Percentiles rank a stretch among this genome's conserved stretches.
phyloP scores from a whole-genome alignment of 2,329 filamentous ascomycete genomes.

The Alternaria atra region DNA sequence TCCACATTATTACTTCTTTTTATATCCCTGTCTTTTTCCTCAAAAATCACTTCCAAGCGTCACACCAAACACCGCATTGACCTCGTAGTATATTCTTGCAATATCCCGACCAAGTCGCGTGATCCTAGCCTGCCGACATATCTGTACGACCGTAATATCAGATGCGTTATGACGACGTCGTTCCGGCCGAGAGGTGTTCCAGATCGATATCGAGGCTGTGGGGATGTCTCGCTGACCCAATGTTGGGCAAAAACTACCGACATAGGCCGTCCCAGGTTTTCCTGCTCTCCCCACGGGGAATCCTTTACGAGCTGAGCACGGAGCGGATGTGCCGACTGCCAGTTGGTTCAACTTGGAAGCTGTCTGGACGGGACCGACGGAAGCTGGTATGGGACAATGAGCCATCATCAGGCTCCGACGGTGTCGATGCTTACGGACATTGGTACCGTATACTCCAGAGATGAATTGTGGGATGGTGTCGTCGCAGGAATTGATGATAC shows the following conservation, averaged over 20 bases:
- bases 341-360: slow-evolving; percentile 6
- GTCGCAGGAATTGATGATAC: slow-evolving; percentile 15
- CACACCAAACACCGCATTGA: slow-evolving; percentile 13
- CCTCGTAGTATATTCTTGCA: slow-evolving; percentile 20
- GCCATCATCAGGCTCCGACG: slow-evolving; percentile 15
- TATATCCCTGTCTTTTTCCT: slow-evolving; percentile 19
- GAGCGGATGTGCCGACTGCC: slow-evolving; percentile 9
- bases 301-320: slow-evolving; percentile 15
- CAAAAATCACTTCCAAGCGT: slow-evolving; percentile 12
- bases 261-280: slow-evolving; percentile 9
- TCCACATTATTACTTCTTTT: slow-evolving; percentile 14
- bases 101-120: slow-evolving; percentile 17
- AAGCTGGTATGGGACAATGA: slow-evolving; percentile 10
- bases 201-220: slow-evolving; percentile 12
- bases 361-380: slow-evolving; percentile 17
- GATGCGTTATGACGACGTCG: slow-evolving; percentile 15
- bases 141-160: slow-evolving; percentile 13
- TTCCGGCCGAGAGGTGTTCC: slow-evolving; percentile 4
- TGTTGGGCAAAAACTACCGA: slow-evolving; percentile 22
- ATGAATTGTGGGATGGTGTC: slow-evolving; percentile 16
- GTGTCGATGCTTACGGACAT: slow-evolving; percentile 15
- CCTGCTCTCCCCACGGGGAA: slow-evolving; percentile 17
- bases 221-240: slow-evolving; percentile 11
- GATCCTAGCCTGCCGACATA: slow-evolving; percentile 16
- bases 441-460: slow-evolving; percentile 19